phyloP scores from a whole-genome alignment of 495 filamentous ascomycete genomes.

The Lichenothelia convexa region DNA sequence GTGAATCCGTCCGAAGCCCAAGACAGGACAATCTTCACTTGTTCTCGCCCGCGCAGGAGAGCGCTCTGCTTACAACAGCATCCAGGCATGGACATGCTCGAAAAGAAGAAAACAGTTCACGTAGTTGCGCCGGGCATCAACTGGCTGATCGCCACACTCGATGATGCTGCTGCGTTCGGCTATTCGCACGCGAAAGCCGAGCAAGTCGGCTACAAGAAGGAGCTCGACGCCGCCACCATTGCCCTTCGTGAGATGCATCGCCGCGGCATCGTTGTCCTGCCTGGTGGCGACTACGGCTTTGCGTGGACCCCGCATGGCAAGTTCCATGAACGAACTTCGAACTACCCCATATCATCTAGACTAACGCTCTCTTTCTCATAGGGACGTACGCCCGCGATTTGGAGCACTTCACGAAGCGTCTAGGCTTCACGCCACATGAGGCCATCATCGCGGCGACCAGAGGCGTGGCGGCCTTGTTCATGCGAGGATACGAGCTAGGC shows the following conservation, averaged over 20 bases:
- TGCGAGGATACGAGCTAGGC: constrained; percentile 30
- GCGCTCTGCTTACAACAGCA: not conserved
- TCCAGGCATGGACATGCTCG: constrained; percentile 27
- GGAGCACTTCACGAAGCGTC: constrained; percentile 30
- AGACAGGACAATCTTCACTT: too few relatives aligned
- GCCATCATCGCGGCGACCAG: constrained; percentile 30
- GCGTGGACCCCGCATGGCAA: too few relatives aligned
- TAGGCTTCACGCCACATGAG: constrained; percentile 33
- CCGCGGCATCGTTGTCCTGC: constrained; percentile 29
- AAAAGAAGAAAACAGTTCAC: constrained; percentile 26
- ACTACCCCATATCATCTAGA: too few relatives aligned
- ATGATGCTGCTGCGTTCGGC: constrained; percentile 28
- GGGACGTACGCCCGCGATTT: constrained; percentile 33
- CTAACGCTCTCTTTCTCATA: too few relatives aligned
- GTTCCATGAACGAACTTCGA: too few relatives aligned
- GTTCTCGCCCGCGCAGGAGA: too few relatives aligned
- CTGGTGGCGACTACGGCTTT: constrained; percentile 35
- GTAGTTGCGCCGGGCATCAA: constrained; percentile 32
- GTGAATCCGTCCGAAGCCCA: not conserved
- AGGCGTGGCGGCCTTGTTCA: constrained; percentile 30
- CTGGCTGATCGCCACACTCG: constrained; percentile 25
- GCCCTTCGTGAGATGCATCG: constrained; percentile 30
- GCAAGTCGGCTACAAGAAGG: constrained; percentile 27
- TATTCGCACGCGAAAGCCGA: constrained; percentile 27
- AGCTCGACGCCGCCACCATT: constrained; percentile 25